Evolutionary conservation across 2,329 filamentous ascomycete genomes (phyloP), one percentile per base, ranked within the genome.

Genomic region (Phaeosphaeria sp.): DNA sequence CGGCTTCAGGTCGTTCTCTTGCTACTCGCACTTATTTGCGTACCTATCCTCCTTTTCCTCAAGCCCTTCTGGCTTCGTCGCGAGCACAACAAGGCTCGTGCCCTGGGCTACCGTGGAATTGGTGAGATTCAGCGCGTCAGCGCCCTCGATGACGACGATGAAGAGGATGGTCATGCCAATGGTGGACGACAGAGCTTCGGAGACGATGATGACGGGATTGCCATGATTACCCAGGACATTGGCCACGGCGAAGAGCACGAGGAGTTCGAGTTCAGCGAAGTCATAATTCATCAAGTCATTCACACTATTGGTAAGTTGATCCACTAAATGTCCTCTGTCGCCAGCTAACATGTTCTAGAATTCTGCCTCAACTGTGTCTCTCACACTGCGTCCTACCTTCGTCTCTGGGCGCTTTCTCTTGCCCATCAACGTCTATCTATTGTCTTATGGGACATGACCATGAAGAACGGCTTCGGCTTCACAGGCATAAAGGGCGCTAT

Each of bases 331-430:
- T 17, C 3, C 17, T 17, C 15, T 7, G 13, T n/a, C 17, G 15
- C 4, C 7, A n/a, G 50, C 13, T 18, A 46, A 13, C 46, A 46
- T 22, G 3, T 36, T 49, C 3, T 66, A 93, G 92, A 99, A 85
- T 99, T 99, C 83, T 99, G 95, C 77, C 85, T 99, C 70, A 99
- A 99, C 84, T 98, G 94, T 78, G 94, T 99, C 63, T 99, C 95
- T 27, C 95, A 99, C 81, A 99, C 96, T 4, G 95, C 95, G 4
- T 99, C 95, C 1, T 99, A 99, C 80, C 90, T 99, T 48, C 95
- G 95, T 83, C 90, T 99, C 46, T 99, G 95, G 95, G 95, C 95
- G 30, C 80, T 99, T 69, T 99, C 95, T 1, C 89, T 99, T 59
- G 95, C 95, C 30, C 95, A 99, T 83, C 95, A 99, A 78, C 95